Evolutionary conservation across 495 filamentous ascomycete genomes (phyloP).

Genomic region (Aspergillus panamensis): DNA sequence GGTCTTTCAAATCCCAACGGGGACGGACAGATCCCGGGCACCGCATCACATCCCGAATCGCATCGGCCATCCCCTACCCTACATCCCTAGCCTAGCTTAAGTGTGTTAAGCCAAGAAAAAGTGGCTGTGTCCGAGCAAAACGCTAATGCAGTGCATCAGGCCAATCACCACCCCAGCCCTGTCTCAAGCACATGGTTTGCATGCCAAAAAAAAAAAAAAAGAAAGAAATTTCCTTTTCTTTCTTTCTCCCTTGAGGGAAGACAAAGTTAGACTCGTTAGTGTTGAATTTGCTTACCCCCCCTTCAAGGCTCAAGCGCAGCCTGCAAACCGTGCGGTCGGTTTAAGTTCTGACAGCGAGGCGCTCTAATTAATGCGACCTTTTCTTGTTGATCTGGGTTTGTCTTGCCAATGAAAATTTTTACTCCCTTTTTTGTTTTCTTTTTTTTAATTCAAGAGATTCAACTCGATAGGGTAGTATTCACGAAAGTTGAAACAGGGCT

Average conservation of each 20-base stretch:
- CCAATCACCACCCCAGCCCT: background rate
- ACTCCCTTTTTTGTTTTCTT: background rate
- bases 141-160: background rate
- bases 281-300: background rate
- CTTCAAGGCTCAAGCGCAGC: background rate
- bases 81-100: too few relatives aligned
- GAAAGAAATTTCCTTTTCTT: background rate
- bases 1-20: too few relatives aligned
- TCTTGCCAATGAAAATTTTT: constrained; percentile 10
- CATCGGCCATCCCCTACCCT: too few relatives aligned
- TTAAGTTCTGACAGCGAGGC: constrained; percentile 10
- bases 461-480: background rate
- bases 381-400: background rate
- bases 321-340: background rate
- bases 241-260: background rate
- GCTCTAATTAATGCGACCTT: background rate
- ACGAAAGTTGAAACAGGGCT: background rate
- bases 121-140: background rate
- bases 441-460: background rate
- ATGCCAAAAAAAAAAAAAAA: background rate
- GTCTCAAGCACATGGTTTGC: background rate
- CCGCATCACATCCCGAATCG: too few relatives aligned
- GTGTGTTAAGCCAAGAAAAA: background rate
- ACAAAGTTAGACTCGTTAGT: background rate
- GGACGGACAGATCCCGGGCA: too few relatives aligned